Evolutionary conservation across 768 basidiomycete species (phyloP).

Genomic region (Tephrocybe sp.): DNA sequence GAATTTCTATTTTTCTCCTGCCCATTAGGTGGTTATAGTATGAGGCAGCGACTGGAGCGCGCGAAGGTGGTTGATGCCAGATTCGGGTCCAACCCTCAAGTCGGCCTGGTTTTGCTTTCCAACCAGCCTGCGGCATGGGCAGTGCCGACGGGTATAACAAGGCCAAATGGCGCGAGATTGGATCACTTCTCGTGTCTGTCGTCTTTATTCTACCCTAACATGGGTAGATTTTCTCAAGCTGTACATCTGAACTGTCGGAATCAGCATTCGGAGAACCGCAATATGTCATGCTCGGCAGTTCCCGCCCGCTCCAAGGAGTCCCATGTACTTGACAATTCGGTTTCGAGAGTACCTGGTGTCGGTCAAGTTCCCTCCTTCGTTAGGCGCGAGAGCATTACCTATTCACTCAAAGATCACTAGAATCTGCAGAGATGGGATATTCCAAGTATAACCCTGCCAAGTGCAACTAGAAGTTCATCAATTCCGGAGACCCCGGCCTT

Average conservation of each 20-base stretch:
- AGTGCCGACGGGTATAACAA: slow-evolving; percentile 12
- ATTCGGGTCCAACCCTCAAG: slow-evolving; percentile 3
- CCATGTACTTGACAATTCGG: not conserved
- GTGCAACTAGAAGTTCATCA: not conserved
- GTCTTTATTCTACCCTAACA: slow-evolving; percentile 1
- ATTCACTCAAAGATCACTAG: not conserved
- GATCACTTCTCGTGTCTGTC: slow-evolving; percentile 9
- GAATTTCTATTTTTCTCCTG: slow-evolving; percentile 78
- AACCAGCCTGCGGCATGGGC: slow-evolving; percentile 10
- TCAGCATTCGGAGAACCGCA: slow-evolving; percentile 7
- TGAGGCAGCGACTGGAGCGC: slow-evolving; percentile 1
- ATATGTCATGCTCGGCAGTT: not conserved
- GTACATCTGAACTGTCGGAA: slow-evolving; percentile 10
- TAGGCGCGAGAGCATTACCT: too few relatives aligned
- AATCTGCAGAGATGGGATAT: not conserved
- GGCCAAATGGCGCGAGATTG: slow-evolving; percentile 13
- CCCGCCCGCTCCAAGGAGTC: not conserved
- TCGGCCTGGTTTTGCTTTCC: slow-evolving; percentile 8
- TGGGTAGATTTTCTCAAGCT: slow-evolving; percentile 11
- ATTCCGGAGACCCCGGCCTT: slow-evolving; percentile 8
- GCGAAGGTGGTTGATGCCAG: slow-evolving; percentile 10
- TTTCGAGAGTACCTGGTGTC: not conserved
- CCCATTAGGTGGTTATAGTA: slow-evolving; percentile 40
- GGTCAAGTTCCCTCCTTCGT: too few relatives aligned
- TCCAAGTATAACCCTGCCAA: not conserved